phyloP scores from a whole-genome alignment of 2,329 filamentous ascomycete species.

The Penicillium janthinellum region DNA sequence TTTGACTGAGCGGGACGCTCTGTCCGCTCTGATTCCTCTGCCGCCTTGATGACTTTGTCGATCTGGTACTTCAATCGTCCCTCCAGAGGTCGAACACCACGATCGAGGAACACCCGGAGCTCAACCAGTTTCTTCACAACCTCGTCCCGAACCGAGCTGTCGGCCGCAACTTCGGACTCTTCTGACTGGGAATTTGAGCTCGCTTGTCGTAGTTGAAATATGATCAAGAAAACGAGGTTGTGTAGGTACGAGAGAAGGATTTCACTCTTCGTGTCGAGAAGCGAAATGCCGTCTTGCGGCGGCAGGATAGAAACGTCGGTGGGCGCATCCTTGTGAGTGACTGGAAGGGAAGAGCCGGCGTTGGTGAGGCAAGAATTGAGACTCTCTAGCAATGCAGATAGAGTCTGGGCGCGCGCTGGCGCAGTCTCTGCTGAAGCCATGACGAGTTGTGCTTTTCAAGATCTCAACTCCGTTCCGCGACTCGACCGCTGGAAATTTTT shows the following conservation, averaged over 20 bases:
- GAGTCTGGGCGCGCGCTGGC: conserved; percentile 26
- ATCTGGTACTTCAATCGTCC: conserved; percentile 92
- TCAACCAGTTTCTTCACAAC: conserved; percentile 87
- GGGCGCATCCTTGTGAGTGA: conserved; percentile 29
- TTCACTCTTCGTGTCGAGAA: conserved; percentile 95
- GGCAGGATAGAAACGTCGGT: conserved; percentile 71
- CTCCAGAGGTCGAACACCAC: conserved; percentile 87
- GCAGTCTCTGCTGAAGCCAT: conserved; percentile 31
- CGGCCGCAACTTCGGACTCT: conserved; percentile 32
- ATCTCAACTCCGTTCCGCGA: neutral
- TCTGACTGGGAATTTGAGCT: conserved; percentile 35
- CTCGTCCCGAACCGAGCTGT: conserved; percentile 59
- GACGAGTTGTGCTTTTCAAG: conserved; percentile 1
- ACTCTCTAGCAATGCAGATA: conserved; percentile 37
- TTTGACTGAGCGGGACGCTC: conserved; percentile 30
- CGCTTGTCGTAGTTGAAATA: conserved; percentile 72
- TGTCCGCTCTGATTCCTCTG: conserved; percentile 56
- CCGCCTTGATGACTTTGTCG: conserved; percentile 87
- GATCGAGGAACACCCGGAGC: conserved; percentile 88
- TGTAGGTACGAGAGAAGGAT: conserved; percentile 95
- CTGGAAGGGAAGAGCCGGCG: conserved; percentile 40
- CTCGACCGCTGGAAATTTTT: conserved; percentile 8
- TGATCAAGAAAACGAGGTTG: conserved; percentile 84
- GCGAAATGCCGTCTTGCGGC: conserved; percentile 85
- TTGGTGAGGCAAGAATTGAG: conserved; percentile 39